Base-by-base conservation (phyloP, 495 filamentous ascomycete species). In the Opeltia flavorubescens region DNA sequence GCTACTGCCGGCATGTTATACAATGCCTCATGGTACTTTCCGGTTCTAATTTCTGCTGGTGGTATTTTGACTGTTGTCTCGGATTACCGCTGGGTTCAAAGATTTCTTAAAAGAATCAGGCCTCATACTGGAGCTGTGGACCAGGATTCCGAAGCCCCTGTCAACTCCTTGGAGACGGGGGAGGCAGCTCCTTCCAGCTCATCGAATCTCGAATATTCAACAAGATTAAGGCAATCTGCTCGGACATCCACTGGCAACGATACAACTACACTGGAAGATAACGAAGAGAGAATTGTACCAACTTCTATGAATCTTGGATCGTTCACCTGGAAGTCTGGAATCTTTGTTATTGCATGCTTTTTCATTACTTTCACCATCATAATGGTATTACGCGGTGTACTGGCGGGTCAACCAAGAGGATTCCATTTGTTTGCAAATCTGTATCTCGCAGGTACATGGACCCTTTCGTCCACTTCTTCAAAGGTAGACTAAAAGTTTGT, bases 11-110 rank as follows among this genome's bases (percentile, higher is more conserved):
- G 80, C 4, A 54, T 84, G 59, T 60, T 78, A 30, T 84, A 85
- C 51, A 83, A 72, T 47, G 76, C 79, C 0, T 61, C 83, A 2
- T 86, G 80, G 81, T 86, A 83, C 54, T 85, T 83, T 50, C 81
- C 81, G 0, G 53, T 80, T 1, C 55, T 86, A 6, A 75, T 86
- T 63, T 46, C 72, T n/a, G 29, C 33, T 24, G 62, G 64, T 5
- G 55, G 75, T 13, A 20, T 61, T 12, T 54, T 63, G 1, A 72
- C 79, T 0, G 50, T 82, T 4, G 44, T 70, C n/a, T 77, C 69
- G 56, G 81, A 84, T 52, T 68, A 48, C 57, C 65, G 70, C 15
- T 75, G 62, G 65, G 51, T 47, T 23, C 49, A 51, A 17, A 12
- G 35, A 7, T 26, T 47, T 8, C 34, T 28, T 25, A n/a, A 30